Percentiles rank a stretch among this genome's conserved stretches.
Conservation (phyloP, 1,284 basidiomycete species). For the Trichosporon ovoides region DNA sequence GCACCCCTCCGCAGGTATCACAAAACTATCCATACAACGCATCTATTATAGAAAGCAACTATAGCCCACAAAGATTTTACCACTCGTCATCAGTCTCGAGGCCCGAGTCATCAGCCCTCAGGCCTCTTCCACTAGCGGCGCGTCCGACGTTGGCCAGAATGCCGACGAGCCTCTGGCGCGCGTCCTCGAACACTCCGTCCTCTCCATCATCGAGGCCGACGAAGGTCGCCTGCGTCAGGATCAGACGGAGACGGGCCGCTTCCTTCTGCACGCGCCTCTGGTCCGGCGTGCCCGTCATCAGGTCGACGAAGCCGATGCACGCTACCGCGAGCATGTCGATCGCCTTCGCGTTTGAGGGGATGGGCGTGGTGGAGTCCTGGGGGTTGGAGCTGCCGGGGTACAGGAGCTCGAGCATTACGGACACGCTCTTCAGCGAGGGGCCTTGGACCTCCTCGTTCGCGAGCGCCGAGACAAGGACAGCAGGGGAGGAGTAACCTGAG, state of each 20-base stretch:
- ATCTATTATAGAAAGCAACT: neutral
- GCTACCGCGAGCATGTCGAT: conserved; percentile 44
- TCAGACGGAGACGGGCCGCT: conserved; percentile 34
- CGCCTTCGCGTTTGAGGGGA: conserved; percentile 33
- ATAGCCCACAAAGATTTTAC: conserved; percentile 15
- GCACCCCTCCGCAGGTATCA: too few species aligned
- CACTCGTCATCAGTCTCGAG: conserved; percentile 44
- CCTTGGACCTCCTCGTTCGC: conserved; percentile 43
- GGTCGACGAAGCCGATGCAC: conserved; percentile 43
- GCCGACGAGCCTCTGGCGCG: conserved; percentile 41
- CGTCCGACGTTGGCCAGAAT: conserved; percentile 37
- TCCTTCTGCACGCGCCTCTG: conserved; percentile 33
- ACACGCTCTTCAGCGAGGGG: conserved; percentile 29
- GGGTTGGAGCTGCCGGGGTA: conserved; percentile 33
- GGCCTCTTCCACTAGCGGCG: conserved; percentile 34
- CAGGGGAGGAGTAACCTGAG: conserved; percentile 36
- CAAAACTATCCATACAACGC: conserved; percentile 5
- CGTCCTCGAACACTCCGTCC: conserved; percentile 29
- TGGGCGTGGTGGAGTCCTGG: neutral
- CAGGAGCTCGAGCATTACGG: conserved; percentile 42
- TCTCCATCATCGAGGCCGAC: conserved; percentile 25
- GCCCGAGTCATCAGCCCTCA: conserved; percentile 42
- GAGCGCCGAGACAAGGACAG: conserved; percentile 40
- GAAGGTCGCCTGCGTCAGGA: conserved; percentile 42
- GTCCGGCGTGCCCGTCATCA: conserved; percentile 33